phyloP scores from a whole-genome alignment of 805 yeast genomes.

The Cyberlindnera misumaiensis region DNA sequence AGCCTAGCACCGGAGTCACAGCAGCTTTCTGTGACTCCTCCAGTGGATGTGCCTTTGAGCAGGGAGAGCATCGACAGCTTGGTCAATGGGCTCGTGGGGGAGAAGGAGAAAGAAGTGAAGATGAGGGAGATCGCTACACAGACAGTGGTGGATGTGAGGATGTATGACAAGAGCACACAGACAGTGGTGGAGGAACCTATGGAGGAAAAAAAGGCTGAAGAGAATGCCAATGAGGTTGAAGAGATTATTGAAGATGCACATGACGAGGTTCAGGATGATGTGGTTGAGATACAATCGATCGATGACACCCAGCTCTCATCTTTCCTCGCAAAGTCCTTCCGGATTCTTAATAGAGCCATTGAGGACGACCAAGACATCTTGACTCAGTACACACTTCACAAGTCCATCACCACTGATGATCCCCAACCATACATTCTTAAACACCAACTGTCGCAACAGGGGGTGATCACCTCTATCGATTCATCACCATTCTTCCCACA shows the following conservation, averaged over 20 bases:
- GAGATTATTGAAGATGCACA: neutral
- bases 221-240: conserved; percentile 2
- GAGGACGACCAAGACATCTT: conserved; percentile 23
- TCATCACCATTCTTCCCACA: conserved; percentile 16
- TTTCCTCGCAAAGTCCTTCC: conserved; percentile 19
- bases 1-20: conserved; percentile 2
- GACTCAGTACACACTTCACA: conserved; percentile 9
- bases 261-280: neutral
- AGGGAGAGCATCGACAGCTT: conserved; percentile 4
- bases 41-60: neutral
- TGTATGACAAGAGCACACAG: conserved; percentile 25
- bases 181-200: conserved; percentile 7
- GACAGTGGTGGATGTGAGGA: conserved; percentile 5
- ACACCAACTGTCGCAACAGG: conserved; percentile 4
- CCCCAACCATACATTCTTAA: conserved; percentile 4
- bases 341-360: conserved; percentile 20
- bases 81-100: conserved; percentile 9
- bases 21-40: neutral
- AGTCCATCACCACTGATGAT: conserved; percentile 7
- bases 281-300: neutral
- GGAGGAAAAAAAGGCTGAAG: conserved; percentile 1
- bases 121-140: conserved; percentile 5
- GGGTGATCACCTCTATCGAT: conserved; percentile 14
- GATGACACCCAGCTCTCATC: conserved; percentile 10
- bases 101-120: conserved; percentile 1